These are phyloP conservation scores for Quillaja saponaria DNA, from an alignment of 306 rosid species.

Conservation along the genomic window DNA sequence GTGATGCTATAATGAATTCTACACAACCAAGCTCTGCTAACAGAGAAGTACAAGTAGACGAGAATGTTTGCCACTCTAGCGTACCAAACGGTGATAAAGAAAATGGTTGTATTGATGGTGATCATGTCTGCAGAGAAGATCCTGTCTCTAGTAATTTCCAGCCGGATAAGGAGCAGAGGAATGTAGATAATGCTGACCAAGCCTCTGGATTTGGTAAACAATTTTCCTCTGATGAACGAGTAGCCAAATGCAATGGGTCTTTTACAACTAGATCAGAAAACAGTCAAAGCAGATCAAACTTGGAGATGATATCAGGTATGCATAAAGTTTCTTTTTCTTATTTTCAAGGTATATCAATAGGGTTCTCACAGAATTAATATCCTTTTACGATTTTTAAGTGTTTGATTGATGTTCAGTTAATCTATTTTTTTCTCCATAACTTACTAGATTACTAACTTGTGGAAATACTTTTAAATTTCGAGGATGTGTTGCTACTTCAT, in stretches of 20 bases:
- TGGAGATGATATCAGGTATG: slow-evolving; percentile 72
- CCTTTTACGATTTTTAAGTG: slow-evolving; percentile 15
- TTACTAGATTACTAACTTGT: slow-evolving; percentile 19
- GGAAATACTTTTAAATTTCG: slow-evolving; percentile 37
- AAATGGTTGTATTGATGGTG: slow-evolving; percentile 49
- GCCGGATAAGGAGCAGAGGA: slow-evolving; percentile 56
- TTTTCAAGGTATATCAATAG: too few relatives aligned
- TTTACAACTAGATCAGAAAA: slow-evolving; percentile 50
- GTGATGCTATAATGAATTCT: slow-evolving; percentile 46
- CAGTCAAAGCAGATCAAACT: slow-evolving; percentile 48
- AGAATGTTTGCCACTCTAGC: slow-evolving; percentile 45
- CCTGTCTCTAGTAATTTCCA: slow-evolving; percentile 19
- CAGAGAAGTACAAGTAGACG: slow-evolving; percentile 50
- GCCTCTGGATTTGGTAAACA: slow-evolving; percentile 49
- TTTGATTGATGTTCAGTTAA: slow-evolving; percentile 17
- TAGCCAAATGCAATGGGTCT: slow-evolving; percentile 40
- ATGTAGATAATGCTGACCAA: slow-evolving; percentile 49
- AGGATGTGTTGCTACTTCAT: slow-evolving; percentile 51
- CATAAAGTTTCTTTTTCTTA: neutral
- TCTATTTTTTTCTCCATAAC: slow-evolving; percentile 1
- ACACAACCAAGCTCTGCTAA: slow-evolving; percentile 52
- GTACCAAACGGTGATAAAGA: slow-evolving; percentile 56
- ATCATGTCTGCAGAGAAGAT: slow-evolving; percentile 47
- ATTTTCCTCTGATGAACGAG: slow-evolving; percentile 47
- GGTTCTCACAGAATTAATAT: neutral